Evolutionary conservation across 768 basidiomycete genomes (phyloP), one percentile per base, ranked within the genome.

Genomic region (Boletellus emodensis): DNA sequence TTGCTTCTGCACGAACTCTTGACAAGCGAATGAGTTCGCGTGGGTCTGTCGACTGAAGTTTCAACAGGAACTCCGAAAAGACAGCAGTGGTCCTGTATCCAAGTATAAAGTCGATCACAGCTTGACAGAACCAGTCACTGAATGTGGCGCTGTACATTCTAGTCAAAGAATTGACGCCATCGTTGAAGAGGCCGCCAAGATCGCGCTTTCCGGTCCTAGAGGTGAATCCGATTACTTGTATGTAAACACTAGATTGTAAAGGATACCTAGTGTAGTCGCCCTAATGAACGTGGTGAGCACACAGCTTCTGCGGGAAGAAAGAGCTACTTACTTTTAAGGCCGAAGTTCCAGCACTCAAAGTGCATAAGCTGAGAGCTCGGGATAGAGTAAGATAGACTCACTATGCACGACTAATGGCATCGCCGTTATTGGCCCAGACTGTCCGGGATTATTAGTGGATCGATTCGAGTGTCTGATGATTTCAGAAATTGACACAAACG

Each of bases 371-470:
- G 10, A 11, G 37, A 11, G 26, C 11, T 32, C 17, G 34, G 39
- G 8, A 15, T 17, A 17, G 15, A 48, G 24, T 18, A 24, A 37
- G 34, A 49, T 20, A 22, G 12, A 75, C 85, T 63, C 63, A 90
- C 88, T 90, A 92, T 48, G 87, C 86, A 48, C 87, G 79, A 65
- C 90, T 94, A 51, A 96, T 90, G 6, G 91, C 87, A 64, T 99
- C 96, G 0, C 96, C 96, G 58, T 98, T 98, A 63, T 98, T 96
- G 2, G 96, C 96, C 96, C 96, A 99, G 15, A 92, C 90, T 90
- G 39, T 51, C 20, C 46, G 9, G 28, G 24, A 20, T 35, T 14
- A 41, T n/a, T 8, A 3, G 28, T 53, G 14, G 44, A 34, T 48
- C 24, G 41, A 44, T 42, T 26, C 4, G 7, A 32, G 22, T 38